These are phyloP conservation scores for Sporothrix brasiliensis DNA, from an alignment of 2,329 filamentous ascomycete genomes.

Conservation along the genomic window DNA sequence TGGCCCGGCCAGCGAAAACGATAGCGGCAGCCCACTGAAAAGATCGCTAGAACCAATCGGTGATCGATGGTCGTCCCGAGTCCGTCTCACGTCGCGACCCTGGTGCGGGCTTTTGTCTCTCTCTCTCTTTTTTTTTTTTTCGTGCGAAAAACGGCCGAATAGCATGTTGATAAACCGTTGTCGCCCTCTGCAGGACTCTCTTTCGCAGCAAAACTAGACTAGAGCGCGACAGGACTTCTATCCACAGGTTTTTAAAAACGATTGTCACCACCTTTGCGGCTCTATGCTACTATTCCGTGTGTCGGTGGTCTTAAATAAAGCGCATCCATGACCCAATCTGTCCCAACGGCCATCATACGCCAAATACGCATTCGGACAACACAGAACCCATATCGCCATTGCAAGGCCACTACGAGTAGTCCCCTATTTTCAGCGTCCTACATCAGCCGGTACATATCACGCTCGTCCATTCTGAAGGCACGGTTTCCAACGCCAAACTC, in stretches of 20 bases:
- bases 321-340: slow-evolving; percentile 17
- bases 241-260: neutral
- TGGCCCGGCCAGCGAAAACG: neutral
- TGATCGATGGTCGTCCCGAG: slow-evolving; percentile 14
- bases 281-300: slow-evolving; percentile 16
- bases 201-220: neutral
- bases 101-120: neutral
- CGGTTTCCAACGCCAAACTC: neutral
- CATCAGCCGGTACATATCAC: neutral
- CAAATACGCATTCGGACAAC: neutral
- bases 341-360: slow-evolving; percentile 14
- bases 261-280: neutral
- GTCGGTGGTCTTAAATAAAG: slow-evolving; percentile 7
- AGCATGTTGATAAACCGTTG: slow-evolving; percentile 2
- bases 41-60: slow-evolving; percentile 4
- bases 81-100: neutral
- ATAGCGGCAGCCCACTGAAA: slow-evolving; percentile 5
- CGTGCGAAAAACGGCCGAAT: slow-evolving; percentile 21
- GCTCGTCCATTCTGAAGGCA: neutral
- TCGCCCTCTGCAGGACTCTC: neutral
- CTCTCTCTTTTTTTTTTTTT: neutral
- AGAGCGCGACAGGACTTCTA: neutral
- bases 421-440: neutral
- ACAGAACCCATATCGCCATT: neutral
- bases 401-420: neutral